Percentiles rank a stretch among this genome's conserved stretches.
Evolutionary conservation across 2,329 filamentous ascomycete genomes (phyloP).

Genomic region (Nannizziopsis barbatae): DNA sequence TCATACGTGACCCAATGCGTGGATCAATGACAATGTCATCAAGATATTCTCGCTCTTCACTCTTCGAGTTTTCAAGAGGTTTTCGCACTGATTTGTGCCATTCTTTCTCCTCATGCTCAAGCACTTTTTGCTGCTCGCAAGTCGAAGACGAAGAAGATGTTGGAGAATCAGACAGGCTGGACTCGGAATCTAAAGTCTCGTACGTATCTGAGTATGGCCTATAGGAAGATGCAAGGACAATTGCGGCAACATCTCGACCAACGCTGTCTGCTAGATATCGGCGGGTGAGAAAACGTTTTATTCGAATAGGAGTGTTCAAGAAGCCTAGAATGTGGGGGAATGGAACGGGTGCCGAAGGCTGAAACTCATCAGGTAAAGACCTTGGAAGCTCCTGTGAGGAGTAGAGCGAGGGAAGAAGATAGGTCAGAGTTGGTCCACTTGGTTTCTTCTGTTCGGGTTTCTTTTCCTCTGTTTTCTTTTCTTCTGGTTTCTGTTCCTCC

Average conservation of each 20-base stretch:
- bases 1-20: constrained; percentile 68
- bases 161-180: constrained; percentile 15
- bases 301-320: constrained; percentile 71
- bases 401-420: constrained; percentile 66
- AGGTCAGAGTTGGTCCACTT: constrained; percentile 55
- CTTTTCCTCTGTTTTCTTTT: constrained; percentile 43
- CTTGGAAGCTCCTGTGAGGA: constrained; percentile 51
- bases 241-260: constrained; percentile 75
- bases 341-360: constrained; percentile 58
- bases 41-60: constrained; percentile 62
- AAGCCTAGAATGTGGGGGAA: constrained; percentile 91
- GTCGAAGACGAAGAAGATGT: constrained; percentile 23
- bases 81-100: constrained; percentile 75
- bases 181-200: constrained; percentile 19
- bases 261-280: constrained; percentile 76
- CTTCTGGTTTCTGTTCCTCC: constrained; percentile 43
- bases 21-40: constrained; percentile 64
- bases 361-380: constrained; percentile 58
- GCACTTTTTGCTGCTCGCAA: constrained; percentile 53
- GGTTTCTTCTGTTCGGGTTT: constrained; percentile 40
- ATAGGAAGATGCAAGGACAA: constrained; percentile 51
- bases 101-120: constrained; percentile 62
- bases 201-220: constrained; percentile 31
- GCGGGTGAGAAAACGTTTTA: constrained; percentile 76
- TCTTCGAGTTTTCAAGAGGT: constrained; percentile 36